Base-by-base conservation (phyloP, 768 basidiomycete genomes). In the Lanmaoa rubissima region DNA sequence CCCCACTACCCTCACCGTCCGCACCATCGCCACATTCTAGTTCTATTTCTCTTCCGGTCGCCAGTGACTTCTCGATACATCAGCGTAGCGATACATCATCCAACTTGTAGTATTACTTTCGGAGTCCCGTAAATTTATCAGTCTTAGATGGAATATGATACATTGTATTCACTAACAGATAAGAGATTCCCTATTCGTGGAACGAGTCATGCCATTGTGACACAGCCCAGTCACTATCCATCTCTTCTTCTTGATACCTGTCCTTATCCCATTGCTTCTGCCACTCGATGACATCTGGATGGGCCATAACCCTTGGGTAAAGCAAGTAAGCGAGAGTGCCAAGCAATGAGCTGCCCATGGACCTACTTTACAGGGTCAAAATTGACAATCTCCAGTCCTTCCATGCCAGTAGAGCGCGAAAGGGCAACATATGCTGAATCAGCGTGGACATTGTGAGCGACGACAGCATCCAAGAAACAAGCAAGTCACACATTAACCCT, bases 401-500 rank as follows among this genome's bases (percentile, higher is more conserved):
- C 75, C 66, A 77, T 69, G 19, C 68, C 62, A 0, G 75, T 77
- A 19, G 77, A 76, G 16, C 76, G 73, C 8, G 77, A 78, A 44
- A 76, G 68, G 10, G 70, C 69, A 17, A 75, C 73, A 35, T 73
- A 73, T 6, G 70, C 72, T 73, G 42, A n/a, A 51, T 13, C 21
- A 32, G 21, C 34, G n/a, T n/a, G 12, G 43, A 38, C 13, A 13
- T 17, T 14, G 44, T 60, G 55, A 59, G 51, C 44, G 28, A 48
- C 1, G 21, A 32, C 4, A 14, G 8, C 21, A 42, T 34, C 24
- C 12, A 14, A 50, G 28, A 42, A 12, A 31, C 45, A 39, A 53
- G n/a, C 34, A 43, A 31, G 26, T 63, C 55, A 73, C 55, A 73
- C 75, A 76, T 74, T 77, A 66, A 36, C 90, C 92, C 68, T 91